Percentiles rank a stretch among this genome's conserved stretches.
Conservation (phyloP, 345 rosid species). For the Lagerstroemia speciosa region DNA sequence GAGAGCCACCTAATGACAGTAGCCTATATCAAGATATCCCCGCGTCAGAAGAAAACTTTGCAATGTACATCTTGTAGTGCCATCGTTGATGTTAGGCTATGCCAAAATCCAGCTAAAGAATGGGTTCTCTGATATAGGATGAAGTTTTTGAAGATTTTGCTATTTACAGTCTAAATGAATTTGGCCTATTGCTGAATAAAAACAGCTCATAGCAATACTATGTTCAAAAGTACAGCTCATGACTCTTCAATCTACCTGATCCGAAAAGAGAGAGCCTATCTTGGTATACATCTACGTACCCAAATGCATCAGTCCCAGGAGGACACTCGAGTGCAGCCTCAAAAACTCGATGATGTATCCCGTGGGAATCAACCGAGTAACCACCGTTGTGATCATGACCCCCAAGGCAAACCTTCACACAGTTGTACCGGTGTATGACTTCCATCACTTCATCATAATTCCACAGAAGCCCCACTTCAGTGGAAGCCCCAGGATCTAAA, state of each 20-base stretch:
- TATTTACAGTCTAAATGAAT: too few species aligned
- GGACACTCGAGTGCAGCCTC: slow-evolving; percentile 94
- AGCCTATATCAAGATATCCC: too few species aligned
- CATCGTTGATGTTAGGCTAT: too few species aligned
- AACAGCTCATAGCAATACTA: too few species aligned
- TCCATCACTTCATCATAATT: slow-evolving; percentile 76
- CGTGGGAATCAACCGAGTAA: slow-evolving; percentile 60
- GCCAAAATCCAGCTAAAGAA: too few species aligned
- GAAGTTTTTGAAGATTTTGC: too few species aligned
- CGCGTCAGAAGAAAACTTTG: too few species aligned
- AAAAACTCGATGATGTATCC: slow-evolving; percentile 71
- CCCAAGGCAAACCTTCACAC: slow-evolving; percentile 75
- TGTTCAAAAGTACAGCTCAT: slow-evolving; percentile 32
- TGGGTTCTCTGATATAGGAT: too few species aligned
- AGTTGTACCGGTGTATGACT: slow-evolving; percentile 49
- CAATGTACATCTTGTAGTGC: too few species aligned
- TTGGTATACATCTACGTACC: slow-evolving; percentile 62
- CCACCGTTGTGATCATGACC: slow-evolving; percentile 90
- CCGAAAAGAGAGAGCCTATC: slow-evolving; percentile 59
- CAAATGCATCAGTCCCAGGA: slow-evolving; percentile 74
- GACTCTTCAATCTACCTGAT: slow-evolving; percentile 46
- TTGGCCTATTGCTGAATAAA: too few species aligned
- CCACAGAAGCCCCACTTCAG: slow-evolving; percentile 63
- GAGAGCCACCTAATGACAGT: too few species aligned
- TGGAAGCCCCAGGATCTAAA: slow-evolving; percentile 48